These are phyloP conservation scores for Kondoa subrosea DNA, from an alignment of 768 basidiomycete genomes.

Conservation along the genomic window DNA sequence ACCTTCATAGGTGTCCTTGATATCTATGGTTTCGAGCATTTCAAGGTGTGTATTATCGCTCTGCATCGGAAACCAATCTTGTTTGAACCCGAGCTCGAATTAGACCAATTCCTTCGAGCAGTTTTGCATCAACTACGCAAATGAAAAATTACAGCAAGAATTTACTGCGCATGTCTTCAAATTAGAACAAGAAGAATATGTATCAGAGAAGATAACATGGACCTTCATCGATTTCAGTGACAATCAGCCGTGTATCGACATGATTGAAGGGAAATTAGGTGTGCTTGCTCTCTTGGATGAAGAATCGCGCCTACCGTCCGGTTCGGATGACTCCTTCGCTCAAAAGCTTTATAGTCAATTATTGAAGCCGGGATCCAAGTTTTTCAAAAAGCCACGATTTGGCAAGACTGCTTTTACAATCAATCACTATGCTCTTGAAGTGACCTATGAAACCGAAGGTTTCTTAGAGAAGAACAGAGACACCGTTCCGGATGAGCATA, in stretches of 20 bases:
- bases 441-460: conserved; percentile 94
- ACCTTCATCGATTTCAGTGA: conserved; percentile 94
- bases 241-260: conserved; percentile 96
- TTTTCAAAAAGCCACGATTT: conserved; percentile 98
- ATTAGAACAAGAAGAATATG: conserved; percentile 97
- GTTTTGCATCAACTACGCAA: conserved; percentile 99
- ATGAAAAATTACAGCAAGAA: conserved; percentile 96
- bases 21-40: conserved; percentile 48
- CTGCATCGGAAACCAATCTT: conserved; percentile 99
- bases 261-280: conserved; percentile 93
- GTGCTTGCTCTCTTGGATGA: conserved; percentile 88
- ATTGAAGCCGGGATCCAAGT: conserved; percentile 58
- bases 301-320: conserved; percentile 87
- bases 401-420: conserved; percentile 94
- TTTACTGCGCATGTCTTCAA: conserved; percentile 99
- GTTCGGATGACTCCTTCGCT: conserved; percentile 78
- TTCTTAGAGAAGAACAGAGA: conserved; percentile 98
- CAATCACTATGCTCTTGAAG: conserved; percentile 92
- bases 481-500: conserved; percentile 96
- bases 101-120: conserved; percentile 48
- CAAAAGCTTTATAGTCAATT: conserved; percentile 81
- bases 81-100: conserved; percentile 93
- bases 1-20: conserved; percentile 99
- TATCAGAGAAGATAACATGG: conserved; percentile 98
- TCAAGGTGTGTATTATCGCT: conserved; percentile 39